A percentile compares a stretch with the other conserved stretches of the same genome.
Evolutionary conservation across 1,284 basidiomycete genomes (phyloP).

Genomic region (Paramarasmius palmivorus): DNA sequence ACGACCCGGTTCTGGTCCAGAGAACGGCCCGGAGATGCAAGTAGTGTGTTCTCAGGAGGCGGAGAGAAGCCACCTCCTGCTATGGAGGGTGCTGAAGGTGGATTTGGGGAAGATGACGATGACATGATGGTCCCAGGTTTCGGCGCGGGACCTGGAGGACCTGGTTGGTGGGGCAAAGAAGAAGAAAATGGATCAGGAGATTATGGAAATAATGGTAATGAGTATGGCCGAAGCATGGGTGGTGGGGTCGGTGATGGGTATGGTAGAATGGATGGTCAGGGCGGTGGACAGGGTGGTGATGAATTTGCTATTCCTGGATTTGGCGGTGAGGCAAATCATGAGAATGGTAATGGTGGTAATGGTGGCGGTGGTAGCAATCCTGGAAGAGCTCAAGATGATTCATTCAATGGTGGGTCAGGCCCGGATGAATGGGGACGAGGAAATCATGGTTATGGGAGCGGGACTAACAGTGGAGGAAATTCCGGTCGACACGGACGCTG

Average conservation of each 20-base stretch:
- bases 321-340: not conserved
- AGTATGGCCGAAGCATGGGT: not conserved
- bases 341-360: constrained; percentile 10
- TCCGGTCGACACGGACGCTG: constrained; percentile 21
- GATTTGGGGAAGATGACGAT: constrained; percentile 76
- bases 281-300: not conserved
- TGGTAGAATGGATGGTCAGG: not conserved
- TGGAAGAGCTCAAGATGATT: too few species aligned
- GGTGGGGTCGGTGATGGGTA: not conserved
- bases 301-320: too few species aligned
- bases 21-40: constrained; percentile 75
- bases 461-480: constrained; percentile 30
- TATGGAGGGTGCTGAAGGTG: constrained; percentile 51
- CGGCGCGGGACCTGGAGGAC: constrained; percentile 45
- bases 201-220: not conserved
- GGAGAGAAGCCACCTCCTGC: constrained; percentile 76
- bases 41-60: constrained; percentile 69
- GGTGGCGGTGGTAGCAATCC: too few species aligned
- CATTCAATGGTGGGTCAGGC: too few species aligned
- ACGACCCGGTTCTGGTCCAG: constrained; percentile 98
- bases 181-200: constrained; percentile 16
- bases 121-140: constrained; percentile 72
- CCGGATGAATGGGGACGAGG: too few species aligned
- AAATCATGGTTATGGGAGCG: constrained; percentile 18
- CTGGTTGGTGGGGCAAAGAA: constrained; percentile 20